Base-by-base conservation (phyloP, 164 flowering plant genomes). In the Nelumbo lutea region DNA sequence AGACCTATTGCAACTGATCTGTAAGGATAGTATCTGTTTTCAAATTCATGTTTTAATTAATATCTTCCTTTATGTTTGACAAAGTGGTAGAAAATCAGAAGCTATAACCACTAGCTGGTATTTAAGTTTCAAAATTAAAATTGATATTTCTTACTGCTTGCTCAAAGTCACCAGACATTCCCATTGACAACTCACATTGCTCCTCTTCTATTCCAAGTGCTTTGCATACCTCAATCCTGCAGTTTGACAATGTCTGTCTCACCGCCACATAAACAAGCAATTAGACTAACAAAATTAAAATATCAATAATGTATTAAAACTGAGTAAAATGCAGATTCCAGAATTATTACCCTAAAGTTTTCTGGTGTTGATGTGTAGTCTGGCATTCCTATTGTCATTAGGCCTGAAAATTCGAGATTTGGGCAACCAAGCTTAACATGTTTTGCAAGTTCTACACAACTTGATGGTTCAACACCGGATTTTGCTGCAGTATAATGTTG, bases 91-190 rank as follows among this genome's bases (percentile, higher is more conserved):
- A 9, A 9, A 9, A 27, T 27, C 27, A 27, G 27, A 27, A 27
- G 27, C 14, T 13, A 11, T 52, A 52, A 15, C 57, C 2, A 11
- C 50, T 5, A 43, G 9, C 38, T 46, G 44, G 1, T 8, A 59
- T 7, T 3, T 45, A 68, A 7, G 4, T 10, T 41, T 59, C 10
- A 40, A 14, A 1, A 4, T 3, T 27, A n/a, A 42, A 39, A 6
- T 3, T 62, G 14, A 63, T 61, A 42, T 6, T 59, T 5, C 87
- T 85, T 81, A 95, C 97, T 42, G 99, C 99, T 79, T 65, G 90
- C 78, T 95, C 98, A 73, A 92, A 95, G 77, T 95, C 99, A 73
- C 85, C 88, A 43, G 99, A 90, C 99, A 95, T 95, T 73, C 99
- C 99, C 99, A 95, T 96, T 64, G 99, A 96, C 39, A 91, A 76